Evolutionary conservation across 352 stramenopile species (phyloP).

Genomic region (Aphanomyces invadans): DNA sequence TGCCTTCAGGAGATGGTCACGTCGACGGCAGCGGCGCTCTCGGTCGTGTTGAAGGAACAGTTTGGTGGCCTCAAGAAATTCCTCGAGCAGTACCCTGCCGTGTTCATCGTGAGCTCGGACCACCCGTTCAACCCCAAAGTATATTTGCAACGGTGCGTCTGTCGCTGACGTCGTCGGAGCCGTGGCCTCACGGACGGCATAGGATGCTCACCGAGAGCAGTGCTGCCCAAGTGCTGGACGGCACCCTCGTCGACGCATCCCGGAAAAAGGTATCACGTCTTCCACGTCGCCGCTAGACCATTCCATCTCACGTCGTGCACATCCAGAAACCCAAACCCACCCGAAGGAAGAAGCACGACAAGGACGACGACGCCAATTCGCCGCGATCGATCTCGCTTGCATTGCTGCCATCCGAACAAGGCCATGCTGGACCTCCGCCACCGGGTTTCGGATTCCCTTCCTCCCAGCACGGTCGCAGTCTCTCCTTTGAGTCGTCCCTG

Average conservation of each 20-base stretch:
- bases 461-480: neutral
- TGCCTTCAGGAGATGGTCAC: slow-evolving; percentile 34
- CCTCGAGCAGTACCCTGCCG: slow-evolving; percentile 35
- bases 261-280: neutral
- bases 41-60: slow-evolving; percentile 33
- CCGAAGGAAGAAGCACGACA: neutral
- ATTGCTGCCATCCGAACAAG: neutral
- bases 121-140: slow-evolving; percentile 45
- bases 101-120: slow-evolving; percentile 36
- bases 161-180: neutral
- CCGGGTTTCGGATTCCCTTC: neutral
- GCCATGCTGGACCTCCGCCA: neutral
- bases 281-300: too few relatives aligned
- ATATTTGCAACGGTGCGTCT: slow-evolving; percentile 29
- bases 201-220: slow-evolving; percentile 12
- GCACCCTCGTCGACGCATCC: neutral
- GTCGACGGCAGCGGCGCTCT: slow-evolving; percentile 30
- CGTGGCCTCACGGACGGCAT: neutral
- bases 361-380: neutral
- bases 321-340: slow-evolving; percentile 13
- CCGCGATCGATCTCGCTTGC: neutral
- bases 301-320: too few relatives aligned
- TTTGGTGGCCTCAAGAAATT: slow-evolving; percentile 46
- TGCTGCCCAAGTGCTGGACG: slow-evolving; percentile 18
- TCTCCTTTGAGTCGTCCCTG: slow-evolving; percentile 10